Evolutionary conservation across 2,329 filamentous ascomycete species (phyloP), one percentile per base, ranked within the genome.

Genomic region (Drechmeria coniospora): DNA sequence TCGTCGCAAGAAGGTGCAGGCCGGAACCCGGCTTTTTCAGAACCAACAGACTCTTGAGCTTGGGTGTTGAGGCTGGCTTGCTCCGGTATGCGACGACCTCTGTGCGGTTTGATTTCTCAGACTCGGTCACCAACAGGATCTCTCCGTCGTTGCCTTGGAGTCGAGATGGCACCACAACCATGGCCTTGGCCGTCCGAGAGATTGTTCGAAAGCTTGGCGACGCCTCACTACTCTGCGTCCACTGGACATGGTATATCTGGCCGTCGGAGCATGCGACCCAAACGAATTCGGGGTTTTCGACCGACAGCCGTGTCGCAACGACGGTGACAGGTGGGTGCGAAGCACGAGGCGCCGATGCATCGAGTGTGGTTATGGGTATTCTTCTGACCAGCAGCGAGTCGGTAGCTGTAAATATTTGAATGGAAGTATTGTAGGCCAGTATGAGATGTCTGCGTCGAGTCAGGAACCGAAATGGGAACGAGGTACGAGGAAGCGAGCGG

Each of bases 381-480:
- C 74, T 71, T 39, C 82, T 74, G 25, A 82, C 62, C 14, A 92
- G 68, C 27, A 92, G 68, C 2, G 90, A 95, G 30, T 83, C 84
- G 37, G 70, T 61, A 17, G 81, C 71, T 2, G 80, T 79, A 52
- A 90, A 92, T 15, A 93, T 66, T 47, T 84, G 79, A 29, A 94
- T 61, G 8, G 77, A 76, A 16, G 70, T 75, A 34, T 74, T 68
- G 43, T 82, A 81, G 18, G 77, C 70, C 31, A 92, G 51, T 32
- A 94, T 74, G 21, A 94, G 49, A 51, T 77, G 67, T 46, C 81
- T 83, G 23, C 12, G 11, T 20, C 8, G 32, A 21, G 28, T 46
- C 23, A 45, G 39, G 24, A 18, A 26, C n/a, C n/a, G n/a, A n/a
- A n/a, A n/a, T n/a, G n/a, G 7, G 18, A 5, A 21, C 12, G 10